Evolutionary conservation across 2,329 filamentous ascomycete species (phyloP).

Genomic region (Alternaria burnsii): DNA sequence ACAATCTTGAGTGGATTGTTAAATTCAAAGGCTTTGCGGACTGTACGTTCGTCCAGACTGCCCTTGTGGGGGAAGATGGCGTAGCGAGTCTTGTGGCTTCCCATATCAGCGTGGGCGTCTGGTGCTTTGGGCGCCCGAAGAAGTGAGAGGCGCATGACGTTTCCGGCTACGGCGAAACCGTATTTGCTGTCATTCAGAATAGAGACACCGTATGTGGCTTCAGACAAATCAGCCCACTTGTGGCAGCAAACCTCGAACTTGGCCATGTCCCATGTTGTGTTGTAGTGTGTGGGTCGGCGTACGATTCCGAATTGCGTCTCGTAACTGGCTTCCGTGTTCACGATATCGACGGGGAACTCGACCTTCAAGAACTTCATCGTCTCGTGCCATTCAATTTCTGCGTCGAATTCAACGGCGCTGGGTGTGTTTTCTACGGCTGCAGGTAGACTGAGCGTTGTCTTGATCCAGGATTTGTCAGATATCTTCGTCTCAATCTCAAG

Average conservation of each 20-base stretch:
- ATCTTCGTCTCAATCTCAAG: constrained; percentile 86
- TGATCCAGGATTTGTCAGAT: constrained; percentile 84
- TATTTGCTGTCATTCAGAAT: constrained; percentile 97
- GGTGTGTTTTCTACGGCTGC: constrained; percentile 71
- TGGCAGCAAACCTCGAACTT: constrained; percentile 98
- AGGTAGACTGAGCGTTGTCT: constrained; percentile 82
- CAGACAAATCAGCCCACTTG: constrained; percentile 90
- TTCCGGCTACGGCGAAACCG: constrained; percentile 89
- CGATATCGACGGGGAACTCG: constrained; percentile 92
- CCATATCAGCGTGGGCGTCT: constrained; percentile 95
- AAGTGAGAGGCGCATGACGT: constrained; percentile 86
- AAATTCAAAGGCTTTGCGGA: constrained; percentile 87
- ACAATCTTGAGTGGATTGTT: constrained; percentile 78
- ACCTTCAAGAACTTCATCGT: constrained; percentile 98
- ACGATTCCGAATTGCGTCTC: constrained; percentile 94
- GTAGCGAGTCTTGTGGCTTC: constrained; percentile 84
- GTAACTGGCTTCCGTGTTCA: constrained; percentile 91
- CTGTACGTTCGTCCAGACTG: constrained; percentile 73
- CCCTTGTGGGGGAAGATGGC: constrained; percentile 88
- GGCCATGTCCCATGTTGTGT: constrained; percentile 97
- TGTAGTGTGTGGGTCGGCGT: constrained; percentile 93
- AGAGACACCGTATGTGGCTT: constrained; percentile 87
- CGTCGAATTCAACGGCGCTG: constrained; percentile 78
- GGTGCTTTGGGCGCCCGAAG: constrained; percentile 90
- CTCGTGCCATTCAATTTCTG: constrained; percentile 96